Evolutionary conservation across 345 rosid genomes (phyloP).

Genomic region (Melaleuca alternifolia): DNA sequence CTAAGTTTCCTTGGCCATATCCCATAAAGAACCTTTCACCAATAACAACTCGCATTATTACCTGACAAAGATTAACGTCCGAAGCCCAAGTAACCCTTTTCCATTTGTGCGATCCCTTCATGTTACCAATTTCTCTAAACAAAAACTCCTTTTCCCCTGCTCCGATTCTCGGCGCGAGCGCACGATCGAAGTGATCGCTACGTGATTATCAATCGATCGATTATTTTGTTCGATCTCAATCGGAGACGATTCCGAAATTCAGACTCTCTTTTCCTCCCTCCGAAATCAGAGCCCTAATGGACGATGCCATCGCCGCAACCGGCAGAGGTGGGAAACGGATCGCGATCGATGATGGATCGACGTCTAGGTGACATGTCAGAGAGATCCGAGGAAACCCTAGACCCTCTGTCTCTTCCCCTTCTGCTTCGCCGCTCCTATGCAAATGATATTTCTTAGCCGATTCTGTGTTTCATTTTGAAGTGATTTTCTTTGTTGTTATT

Average conservation of each 20-base stretch:
- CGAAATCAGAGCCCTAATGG: not conserved
- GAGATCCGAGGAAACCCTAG: conserved; percentile 57
- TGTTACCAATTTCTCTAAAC: conserved; percentile 22
- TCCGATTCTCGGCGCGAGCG: conserved; percentile 13
- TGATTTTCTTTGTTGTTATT: not conserved
- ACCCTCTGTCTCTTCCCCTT: conserved; percentile 25
- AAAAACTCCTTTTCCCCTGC: conserved; percentile 7
- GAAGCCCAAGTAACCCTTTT: conserved; percentile 90
- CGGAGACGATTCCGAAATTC: not conserved
- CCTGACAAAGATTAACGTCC: conserved; percentile 97
- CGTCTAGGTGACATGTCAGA: conserved; percentile 1
- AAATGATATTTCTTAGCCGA: not conserved
- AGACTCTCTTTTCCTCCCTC: not conserved
- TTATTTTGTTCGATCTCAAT: not conserved
- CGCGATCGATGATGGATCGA: not conserved
- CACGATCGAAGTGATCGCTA: conserved; percentile 1
- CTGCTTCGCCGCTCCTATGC: not conserved
- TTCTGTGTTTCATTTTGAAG: not conserved
- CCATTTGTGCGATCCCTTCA: conserved; percentile 74
- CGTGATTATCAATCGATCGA: not conserved
- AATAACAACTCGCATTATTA: conserved; percentile 21
- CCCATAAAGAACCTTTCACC: not conserved
- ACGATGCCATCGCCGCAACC: not conserved
- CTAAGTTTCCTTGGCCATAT: not conserved
- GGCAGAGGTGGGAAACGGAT: not conserved